Evolutionary conservation across 208 protist genomes (phyloP).

Genomic region (Borovskyia barvae): DNA sequence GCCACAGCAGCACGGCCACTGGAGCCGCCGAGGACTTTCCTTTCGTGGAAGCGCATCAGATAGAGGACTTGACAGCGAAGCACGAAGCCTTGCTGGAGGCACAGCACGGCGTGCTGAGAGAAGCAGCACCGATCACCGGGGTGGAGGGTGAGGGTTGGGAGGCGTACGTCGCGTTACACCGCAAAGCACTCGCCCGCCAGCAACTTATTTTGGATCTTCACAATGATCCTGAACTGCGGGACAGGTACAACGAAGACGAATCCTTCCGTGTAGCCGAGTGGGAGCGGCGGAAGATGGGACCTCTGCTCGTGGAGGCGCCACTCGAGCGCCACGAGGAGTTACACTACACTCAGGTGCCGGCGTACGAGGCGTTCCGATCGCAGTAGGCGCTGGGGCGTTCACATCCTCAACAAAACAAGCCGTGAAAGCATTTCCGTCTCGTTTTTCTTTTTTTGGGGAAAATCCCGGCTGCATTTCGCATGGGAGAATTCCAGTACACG

Average conservation of each 20-base stretch:
- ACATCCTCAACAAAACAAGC: not conserved
- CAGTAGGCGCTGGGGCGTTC: too few species aligned
- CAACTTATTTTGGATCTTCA: conserved; percentile 78
- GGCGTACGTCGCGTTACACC: conserved; percentile 78
- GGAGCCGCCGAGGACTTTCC: conserved; percentile 41
- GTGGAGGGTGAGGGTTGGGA: conserved; percentile 86
- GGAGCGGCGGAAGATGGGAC: conserved; percentile 56
- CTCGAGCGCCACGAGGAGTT: conserved; percentile 30
- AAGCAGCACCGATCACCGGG: conserved; percentile 68
- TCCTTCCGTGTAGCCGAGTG: conserved; percentile 52
- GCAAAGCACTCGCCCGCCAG: conserved; percentile 78
- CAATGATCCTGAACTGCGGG: conserved; percentile 54
- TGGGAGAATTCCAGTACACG: too few species aligned
- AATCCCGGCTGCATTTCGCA: too few species aligned
- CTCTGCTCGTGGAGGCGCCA: conserved; percentile 45
- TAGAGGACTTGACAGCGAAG: conserved; percentile 56
- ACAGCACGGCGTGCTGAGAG: conserved; percentile 62
- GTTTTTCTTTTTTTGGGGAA: too few species aligned
- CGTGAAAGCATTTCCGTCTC: too few species aligned
- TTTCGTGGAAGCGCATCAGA: conserved; percentile 52
- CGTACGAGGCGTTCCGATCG: conserved; percentile 78
- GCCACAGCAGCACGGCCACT: too few species aligned
- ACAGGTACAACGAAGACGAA: conserved; percentile 52
- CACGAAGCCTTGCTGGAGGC: conserved; percentile 41
- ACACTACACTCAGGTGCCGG: conserved; percentile 80